phyloP scores from a whole-genome alignment of 257 asterid genomes.

The Ligustrum vulgare region DNA sequence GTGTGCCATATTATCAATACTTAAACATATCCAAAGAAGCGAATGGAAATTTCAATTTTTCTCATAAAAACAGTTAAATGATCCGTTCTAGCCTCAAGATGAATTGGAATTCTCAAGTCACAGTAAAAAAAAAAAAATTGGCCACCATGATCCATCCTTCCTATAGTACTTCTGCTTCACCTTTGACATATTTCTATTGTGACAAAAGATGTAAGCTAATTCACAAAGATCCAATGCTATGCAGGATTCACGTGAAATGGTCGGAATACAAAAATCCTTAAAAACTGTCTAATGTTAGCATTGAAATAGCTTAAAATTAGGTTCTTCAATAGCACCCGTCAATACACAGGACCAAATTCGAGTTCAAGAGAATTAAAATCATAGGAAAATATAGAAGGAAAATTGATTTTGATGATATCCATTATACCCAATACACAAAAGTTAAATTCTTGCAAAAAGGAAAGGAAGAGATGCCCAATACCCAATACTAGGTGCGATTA shows the following conservation, averaged over 20 bases:
- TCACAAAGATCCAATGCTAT: neutral
- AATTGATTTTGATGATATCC: neutral
- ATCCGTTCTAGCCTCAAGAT: neutral
- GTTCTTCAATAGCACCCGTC: neutral
- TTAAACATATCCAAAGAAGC: neutral
- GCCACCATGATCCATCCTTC: neutral
- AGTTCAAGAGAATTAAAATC: neutral
- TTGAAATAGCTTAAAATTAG: too few relatives aligned
- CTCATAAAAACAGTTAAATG: neutral
- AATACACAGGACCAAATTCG: neutral
- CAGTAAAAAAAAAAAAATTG: too few relatives aligned
- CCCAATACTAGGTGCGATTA: slow-evolving; percentile 72
- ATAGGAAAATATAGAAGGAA: neutral
- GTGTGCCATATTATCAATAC: neutral
- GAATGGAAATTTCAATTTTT: neutral
- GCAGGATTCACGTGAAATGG: neutral
- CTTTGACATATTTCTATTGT: neutral
- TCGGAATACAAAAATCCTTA: too few relatives aligned
- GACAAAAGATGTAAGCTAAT: neutral
- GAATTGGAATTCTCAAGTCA: neutral
- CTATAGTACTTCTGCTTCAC: neutral
- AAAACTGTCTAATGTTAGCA: too few relatives aligned
- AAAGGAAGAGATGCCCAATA: slow-evolving; percentile 16
- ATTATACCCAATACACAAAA: too few relatives aligned
- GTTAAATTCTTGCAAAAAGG: neutral